phyloP scores from a whole-genome alignment of 345 rosid species.

The Stellera chamaejasme region DNA sequence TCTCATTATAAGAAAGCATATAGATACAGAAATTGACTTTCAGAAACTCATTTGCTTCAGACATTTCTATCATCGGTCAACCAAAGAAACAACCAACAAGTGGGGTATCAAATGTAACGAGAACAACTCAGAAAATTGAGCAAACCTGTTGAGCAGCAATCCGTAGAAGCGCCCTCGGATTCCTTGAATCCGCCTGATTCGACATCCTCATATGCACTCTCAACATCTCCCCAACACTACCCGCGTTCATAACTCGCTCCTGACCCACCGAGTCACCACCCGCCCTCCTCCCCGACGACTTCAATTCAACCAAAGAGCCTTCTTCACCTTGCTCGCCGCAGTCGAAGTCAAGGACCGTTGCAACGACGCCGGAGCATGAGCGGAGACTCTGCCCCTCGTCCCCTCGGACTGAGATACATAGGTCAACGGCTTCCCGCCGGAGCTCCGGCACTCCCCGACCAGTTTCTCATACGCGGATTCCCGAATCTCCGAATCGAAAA shows the following conservation, averaged over 20 bases:
- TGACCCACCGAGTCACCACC: conserved; percentile 27
- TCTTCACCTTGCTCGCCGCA: conserved; percentile 90
- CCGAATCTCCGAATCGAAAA: conserved; percentile 74
- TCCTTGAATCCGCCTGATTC: conserved; percentile 78
- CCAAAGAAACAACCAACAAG: conserved; percentile 1
- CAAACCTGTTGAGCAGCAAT: conserved; percentile 83
- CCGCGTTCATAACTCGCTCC: conserved; percentile 39
- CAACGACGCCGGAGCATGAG: conserved; percentile 31
- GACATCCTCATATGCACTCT: conserved; percentile 75
- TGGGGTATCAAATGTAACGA: background rate
- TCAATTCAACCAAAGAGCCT: conserved; percentile 87
- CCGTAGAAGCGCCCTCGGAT: conserved; percentile 72
- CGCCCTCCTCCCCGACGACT: conserved; percentile 30
- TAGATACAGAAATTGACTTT: background rate
- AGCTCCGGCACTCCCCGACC: conserved; percentile 61
- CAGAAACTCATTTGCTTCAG: background rate
- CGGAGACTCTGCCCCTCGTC: conserved; percentile 15
- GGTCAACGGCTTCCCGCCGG: conserved; percentile 65
- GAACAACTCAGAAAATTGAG: background rate
- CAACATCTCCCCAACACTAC: conserved; percentile 70
- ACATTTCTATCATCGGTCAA: background rate
- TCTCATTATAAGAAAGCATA: background rate
- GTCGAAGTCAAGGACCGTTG: conserved; percentile 76
- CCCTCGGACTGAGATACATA: conserved; percentile 48
- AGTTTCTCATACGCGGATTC: conserved; percentile 90